A percentile compares a stretch with the other conserved stretches of the same genome.
Evolutionary conservation across 2,329 filamentous ascomycete genomes (phyloP).

Genomic region (Colletotrichum cordylinicola): DNA sequence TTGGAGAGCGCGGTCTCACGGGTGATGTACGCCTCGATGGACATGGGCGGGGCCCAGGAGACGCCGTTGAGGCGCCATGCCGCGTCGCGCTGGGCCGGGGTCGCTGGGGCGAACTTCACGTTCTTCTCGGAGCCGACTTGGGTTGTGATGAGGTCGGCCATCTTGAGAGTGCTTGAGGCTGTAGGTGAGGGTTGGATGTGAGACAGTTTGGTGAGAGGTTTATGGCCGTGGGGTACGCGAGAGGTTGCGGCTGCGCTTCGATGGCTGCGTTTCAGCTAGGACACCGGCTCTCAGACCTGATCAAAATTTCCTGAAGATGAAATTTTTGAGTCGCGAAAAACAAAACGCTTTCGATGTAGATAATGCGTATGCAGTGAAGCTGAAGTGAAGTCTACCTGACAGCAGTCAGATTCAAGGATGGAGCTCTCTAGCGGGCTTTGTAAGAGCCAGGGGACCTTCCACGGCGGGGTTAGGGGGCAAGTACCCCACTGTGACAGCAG

Average conservation of each 20-base stretch:
- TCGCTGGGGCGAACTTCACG: constrained; percentile 32
- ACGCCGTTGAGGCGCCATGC: constrained; percentile 35
- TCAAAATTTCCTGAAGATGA: background rate
- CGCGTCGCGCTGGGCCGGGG: constrained; percentile 30
- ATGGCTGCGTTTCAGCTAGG: background rate
- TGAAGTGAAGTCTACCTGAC: background rate
- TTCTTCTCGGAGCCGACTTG: constrained; percentile 10
- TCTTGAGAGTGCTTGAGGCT: background rate
- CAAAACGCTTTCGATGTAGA: background rate
- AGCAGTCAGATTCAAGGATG: background rate
- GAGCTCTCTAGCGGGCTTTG: background rate
- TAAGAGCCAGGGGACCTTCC: background rate
- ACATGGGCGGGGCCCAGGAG: constrained; percentile 34
- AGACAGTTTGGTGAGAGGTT: background rate
- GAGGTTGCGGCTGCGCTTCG: background rate
- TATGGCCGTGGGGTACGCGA: background rate
- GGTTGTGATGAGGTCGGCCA: constrained; percentile 3
- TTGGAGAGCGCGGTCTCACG: constrained; percentile 31
- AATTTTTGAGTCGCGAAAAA: background rate
- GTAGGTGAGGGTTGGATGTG: background rate
- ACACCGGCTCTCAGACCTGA: background rate
- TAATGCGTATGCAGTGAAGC: background rate
- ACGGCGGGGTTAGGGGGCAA: background rate
- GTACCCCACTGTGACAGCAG: background rate
- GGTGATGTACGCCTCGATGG: constrained; percentile 31